These are phyloP conservation scores for Plantago coronopus DNA, from an alignment of 305 asterid genomes.

Conservation along the genomic window DNA sequence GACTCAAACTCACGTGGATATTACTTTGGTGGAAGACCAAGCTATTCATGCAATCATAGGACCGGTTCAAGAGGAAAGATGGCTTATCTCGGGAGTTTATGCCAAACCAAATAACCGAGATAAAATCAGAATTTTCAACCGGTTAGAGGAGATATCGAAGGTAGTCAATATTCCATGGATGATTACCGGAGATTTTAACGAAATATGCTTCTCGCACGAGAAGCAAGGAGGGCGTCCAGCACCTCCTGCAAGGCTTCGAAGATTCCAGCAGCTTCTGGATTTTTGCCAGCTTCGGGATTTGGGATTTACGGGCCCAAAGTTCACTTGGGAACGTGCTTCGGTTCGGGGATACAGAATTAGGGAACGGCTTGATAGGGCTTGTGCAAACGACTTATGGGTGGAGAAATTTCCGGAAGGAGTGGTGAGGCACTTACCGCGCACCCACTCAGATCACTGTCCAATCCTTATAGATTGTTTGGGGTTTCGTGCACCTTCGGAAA, in stretches of 20 bases:
- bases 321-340: background rate
- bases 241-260: background rate
- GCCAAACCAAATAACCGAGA: background rate
- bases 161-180: too few relatives aligned
- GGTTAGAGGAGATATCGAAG: background rate
- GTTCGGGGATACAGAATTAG: background rate
- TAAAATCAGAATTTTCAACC: background rate
- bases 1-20: background rate
- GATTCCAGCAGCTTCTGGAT: background rate
- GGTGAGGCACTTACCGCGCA: too few relatives aligned
- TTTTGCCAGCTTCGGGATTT: background rate
- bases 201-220: background rate
- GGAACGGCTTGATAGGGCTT: background rate
- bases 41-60: background rate
- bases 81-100: background rate
- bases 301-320: background rate
- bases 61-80: background rate
- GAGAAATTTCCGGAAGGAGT: too few relatives aligned
- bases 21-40: background rate
- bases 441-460: too few relatives aligned
- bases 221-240: background rate
- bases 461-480: too few relatives aligned
- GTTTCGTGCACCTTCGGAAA: too few relatives aligned
- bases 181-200: too few relatives aligned
- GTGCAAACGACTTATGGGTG: background rate